Base-by-base conservation (phyloP, 441 rosid genomes). In the Aleurites moluccanus region DNA sequence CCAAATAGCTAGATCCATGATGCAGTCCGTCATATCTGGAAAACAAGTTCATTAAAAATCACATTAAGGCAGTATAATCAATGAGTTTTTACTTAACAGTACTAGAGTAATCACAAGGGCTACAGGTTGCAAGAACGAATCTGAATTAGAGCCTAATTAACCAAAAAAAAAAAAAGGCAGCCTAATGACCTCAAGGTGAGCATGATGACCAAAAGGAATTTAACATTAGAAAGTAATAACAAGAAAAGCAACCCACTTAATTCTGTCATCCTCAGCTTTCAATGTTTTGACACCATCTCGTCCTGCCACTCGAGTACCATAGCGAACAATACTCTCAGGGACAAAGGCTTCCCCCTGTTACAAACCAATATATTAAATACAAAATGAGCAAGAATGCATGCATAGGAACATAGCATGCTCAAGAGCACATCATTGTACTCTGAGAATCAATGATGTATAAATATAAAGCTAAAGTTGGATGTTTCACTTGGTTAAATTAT, bases 1-100 rank as follows among this genome's bases (percentile, higher is more conserved):
- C 98, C 89, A 92, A 75, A 83, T 89, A 92, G 87, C 99, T 95
- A 21, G 97, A 92, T 6, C 99, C 97, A 63, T 92, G 98, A 77
- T 95, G 99, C 80, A 94, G 78, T 55, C 99, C 99, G 27, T 89
- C 88, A 53, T 92, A 95, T 78, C 97, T 95, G 82, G 40, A 81
- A 73, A 69, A 55, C 53, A 42, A 72, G 10, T 10, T 7, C 13
- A 44, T 59, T 2, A 11, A 40, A 4, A 53, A 72, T 33, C 60
- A 67, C 25, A 56, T 40, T 44, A 14, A 27, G 23, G 56, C 2
- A 75, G 16, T 33, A 16, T 25, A 25, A n/a, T 18, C 56, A 50
- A 6, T 50, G 56, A 50, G 56, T n/a, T 50, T 50, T 50, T 21
- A 21, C n/a, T 50, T 5, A 50, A 1, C 6, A 6, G 56, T n/a